Base-by-base conservation (phyloP, 2,329 filamentous ascomycete species). In the Chaetomium strumarium region DNA sequence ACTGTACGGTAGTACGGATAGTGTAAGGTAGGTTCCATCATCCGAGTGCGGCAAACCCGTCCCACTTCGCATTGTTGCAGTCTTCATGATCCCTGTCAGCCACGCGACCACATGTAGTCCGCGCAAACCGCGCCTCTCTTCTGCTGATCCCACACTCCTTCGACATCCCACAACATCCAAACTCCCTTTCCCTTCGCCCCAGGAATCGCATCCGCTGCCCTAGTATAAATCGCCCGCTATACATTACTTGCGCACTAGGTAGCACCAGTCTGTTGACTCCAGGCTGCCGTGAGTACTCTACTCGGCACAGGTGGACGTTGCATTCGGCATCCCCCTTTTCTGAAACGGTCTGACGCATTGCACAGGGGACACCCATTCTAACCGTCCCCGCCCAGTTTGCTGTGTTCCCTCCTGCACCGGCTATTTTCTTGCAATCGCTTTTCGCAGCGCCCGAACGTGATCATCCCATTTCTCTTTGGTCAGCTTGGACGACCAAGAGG, bases 301-400 rank as follows among this genome's bases (percentile, higher is more conserved):
- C 11, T 34, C 33, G 24, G 24, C 33, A 24, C 13, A 43, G 8
- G 24, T 52, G 50, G 54, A 55, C 55, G 55, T 57, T 53, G 40
- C 60, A 48, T 52, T 58, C 55, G 48, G 41, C 56, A 53, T 50
- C 50, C 34, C n/a, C 39, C 34, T 45, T 14, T 47, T 53, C 65
- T 72, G 69, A 71, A 72, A 72, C 69, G 56, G 46, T 57, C 64
- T 69, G 69, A 70, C 64, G 67, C 68, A 69, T 60, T 55, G 55
- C 59, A 49, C 54, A 63, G 62, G 63, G 63, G 63, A 44, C 43
- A 34, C 11, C 33, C 33, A 34, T 34, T 10, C 33, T 41, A 14
- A 40, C 19, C 39, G 29, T 19, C 33, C 20, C 34, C 51, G 19
- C 29, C 5, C 24, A 11, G 44, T 46, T 48, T 45, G 46, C 40